Conservation (phyloP, 1,284 basidiomycete genomes). For the Athelia sp. region DNA sequence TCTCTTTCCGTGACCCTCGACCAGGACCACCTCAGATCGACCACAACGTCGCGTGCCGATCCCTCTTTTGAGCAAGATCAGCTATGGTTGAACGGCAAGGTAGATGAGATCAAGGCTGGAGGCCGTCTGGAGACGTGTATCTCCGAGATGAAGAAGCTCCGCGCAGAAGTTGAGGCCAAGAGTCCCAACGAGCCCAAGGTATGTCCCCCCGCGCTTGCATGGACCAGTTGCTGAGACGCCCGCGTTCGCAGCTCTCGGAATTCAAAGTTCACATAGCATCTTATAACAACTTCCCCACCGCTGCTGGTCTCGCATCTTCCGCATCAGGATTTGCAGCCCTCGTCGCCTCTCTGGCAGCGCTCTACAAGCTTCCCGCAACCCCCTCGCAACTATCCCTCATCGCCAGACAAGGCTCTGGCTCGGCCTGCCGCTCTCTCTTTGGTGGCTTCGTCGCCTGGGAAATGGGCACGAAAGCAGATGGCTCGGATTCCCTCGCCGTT, state of each 20-base stretch:
- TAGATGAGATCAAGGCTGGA: constrained; percentile 82
- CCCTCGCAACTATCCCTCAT: constrained; percentile 83
- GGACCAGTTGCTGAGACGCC: constrained; percentile 5
- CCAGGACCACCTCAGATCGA: constrained; percentile 93
- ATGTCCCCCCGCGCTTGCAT: constrained; percentile 13
- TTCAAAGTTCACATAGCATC: constrained; percentile 85
- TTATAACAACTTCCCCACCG: constrained; percentile 99
- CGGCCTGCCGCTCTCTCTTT: constrained; percentile 95
- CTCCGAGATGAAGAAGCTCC: constrained; percentile 77
- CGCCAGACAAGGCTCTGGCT: constrained; percentile 95
- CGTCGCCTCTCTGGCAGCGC: constrained; percentile 81
- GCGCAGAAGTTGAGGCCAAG: constrained; percentile 71
- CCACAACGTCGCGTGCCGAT: constrained; percentile 89
- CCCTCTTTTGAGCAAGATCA: constrained; percentile 71
- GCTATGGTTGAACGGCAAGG: constrained; percentile 93
- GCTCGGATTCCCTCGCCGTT: constrained; percentile 85
- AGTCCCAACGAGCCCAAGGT: constrained; percentile 65
- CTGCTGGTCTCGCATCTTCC: constrained; percentile 95
- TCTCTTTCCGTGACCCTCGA: constrained; percentile 96
- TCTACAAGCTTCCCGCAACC: constrained; percentile 75
- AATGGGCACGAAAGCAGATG: constrained; percentile 64
- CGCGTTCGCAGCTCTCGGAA: constrained; percentile 53
- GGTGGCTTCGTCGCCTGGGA: constrained; percentile 99
- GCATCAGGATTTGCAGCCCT: constrained; percentile 97
- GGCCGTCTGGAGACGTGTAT: constrained; percentile 87